Evolutionary conservation across 768 basidiomycete species (phyloP), one percentile per base, ranked within the genome.

Genomic region (Hypholoma sublateritium): DNA sequence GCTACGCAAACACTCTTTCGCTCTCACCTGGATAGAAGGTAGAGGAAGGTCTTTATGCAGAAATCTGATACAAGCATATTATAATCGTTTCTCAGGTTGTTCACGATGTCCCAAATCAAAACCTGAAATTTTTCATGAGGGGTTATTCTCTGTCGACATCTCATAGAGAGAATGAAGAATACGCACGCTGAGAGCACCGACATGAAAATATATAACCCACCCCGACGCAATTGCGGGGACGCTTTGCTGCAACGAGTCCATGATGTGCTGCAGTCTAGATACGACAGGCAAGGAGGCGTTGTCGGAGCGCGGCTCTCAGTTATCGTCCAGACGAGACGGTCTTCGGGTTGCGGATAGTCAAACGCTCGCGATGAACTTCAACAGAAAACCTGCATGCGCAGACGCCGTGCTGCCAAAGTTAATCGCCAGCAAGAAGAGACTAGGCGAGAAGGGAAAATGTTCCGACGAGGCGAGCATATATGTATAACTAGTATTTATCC

Each of bases 111-210:
- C 54, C 54, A 55, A 37, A 49, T 48, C 35, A 55, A 25, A 42
- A 55, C 54, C 54, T 55, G 21, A 24, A 55, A 7, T 32, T 32
- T 32, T 32, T 32, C 3, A 28, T 28, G 6, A n/a, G 22, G n/a
- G 16, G 24, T n/a, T 5, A 17, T 37, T 41, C 34, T 22, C 32
- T 41, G 25, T 47, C 16, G 3, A 19, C 3, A 16, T 17, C 35
- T 19, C 5, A 21, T 5, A 19, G 21, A 16, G 12, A 11, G 16
- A n/a, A 34, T 3, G 17, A 13, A 3, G 28, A 1, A 45, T 6
- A 55, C 54, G 44, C 25, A 55, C 54, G 45, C 54, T 55, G 16
- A 55, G 46, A 28, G 54, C 47, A 21, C 54, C 54, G 24, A 55
- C 36, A 34, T 47, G 47, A 35, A 55, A 39, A 48, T 48, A 21